Percentiles rank a stretch among this genome's conserved stretches.
phyloP scores from a whole-genome alignment of 805 yeast species.

The Metschnikowia proteae region DNA sequence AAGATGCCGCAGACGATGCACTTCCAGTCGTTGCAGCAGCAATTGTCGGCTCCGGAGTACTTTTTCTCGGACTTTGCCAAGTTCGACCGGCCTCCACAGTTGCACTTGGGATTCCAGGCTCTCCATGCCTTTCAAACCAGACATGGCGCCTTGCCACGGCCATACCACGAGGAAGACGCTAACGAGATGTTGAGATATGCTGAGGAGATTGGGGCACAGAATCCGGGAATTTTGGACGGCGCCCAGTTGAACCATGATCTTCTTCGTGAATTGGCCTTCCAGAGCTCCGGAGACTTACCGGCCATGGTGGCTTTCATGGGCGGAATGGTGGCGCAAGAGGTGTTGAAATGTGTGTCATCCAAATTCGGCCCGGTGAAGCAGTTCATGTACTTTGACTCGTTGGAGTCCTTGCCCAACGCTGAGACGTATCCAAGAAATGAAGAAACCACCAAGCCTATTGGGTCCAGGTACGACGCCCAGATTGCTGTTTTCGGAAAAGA shows the following conservation, averaged over 20 bases:
- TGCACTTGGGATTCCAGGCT: slow-evolving; percentile 91
- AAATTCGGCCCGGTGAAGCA: slow-evolving; percentile 93
- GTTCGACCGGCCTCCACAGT: slow-evolving; percentile 85
- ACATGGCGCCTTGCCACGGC: slow-evolving; percentile 71
- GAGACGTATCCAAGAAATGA: slow-evolving; percentile 58
- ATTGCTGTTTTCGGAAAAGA: slow-evolving; percentile 88
- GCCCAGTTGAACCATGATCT: slow-evolving; percentile 57
- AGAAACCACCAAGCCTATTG: slow-evolving; percentile 68
- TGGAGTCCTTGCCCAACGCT: slow-evolving; percentile 78
- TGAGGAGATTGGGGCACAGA: slow-evolving; percentile 53
- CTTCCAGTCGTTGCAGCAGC: slow-evolving; percentile 63
- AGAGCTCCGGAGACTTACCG: slow-evolving; percentile 89
- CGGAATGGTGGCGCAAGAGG: slow-evolving; percentile 95
- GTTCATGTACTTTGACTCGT: slow-evolving; percentile 87
- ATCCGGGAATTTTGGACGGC: slow-evolving; percentile 56
- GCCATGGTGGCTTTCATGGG: slow-evolving; percentile 88
- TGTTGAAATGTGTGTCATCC: slow-evolving; percentile 89
- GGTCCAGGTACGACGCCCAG: slow-evolving; percentile 89
- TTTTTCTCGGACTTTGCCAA: slow-evolving; percentile 87
- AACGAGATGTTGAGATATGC: slow-evolving; percentile 58
- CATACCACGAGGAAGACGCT: slow-evolving; percentile 74
- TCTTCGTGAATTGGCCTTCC: slow-evolving; percentile 70
- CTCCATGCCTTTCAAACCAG: slow-evolving; percentile 65
- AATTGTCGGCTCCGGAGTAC: slow-evolving; percentile 74
- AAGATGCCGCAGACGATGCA: slow-evolving; percentile 67